Evolutionary conservation across 2,329 filamentous ascomycete species (phyloP), one percentile per base, ranked within the genome.

Genomic region (Scedosporium minutisporum): DNA sequence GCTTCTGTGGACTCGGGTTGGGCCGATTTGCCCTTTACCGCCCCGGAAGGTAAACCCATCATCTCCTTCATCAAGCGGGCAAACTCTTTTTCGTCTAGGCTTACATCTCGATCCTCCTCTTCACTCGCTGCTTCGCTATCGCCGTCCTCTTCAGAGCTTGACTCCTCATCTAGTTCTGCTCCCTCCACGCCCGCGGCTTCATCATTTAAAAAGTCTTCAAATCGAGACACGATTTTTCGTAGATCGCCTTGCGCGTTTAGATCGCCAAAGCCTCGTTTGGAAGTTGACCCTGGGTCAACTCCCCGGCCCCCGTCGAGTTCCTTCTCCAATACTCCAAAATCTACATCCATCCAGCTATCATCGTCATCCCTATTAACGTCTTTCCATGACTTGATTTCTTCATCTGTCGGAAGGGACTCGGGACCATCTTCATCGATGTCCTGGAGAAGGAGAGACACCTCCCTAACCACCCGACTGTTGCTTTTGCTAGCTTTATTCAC

Each of bases 291-390:
- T 6, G 70, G 71, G 46, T 75, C 75, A 60, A 44, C 57, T n/a
- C 67, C 65, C 29, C 67, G 67, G 57, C 76, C 78, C 0, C 82
- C 81, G 33, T 82, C 79, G 1, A 99, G 77, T 71, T 97, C 92
- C 29, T 82, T 81, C 69, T 97, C 93, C 63, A 99, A 91, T 65
- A 97, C 92, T 18, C 88, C 83, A 67, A 91, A 97, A 70, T 93
- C 87, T 63, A 99, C 96, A 68, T 97, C 87, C 66, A 99, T 80
- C 95, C 95, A 99, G 23, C 84, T 82, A 68, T 97, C 95, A 68
- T 92, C 86, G 65, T 97, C 93, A 59, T 93, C 84, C n/a, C 77
- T 80, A 33, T 78, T 75, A 2, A 71, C 70, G 33, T 80, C 74
- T 42, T 81, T 78, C 93, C 95, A 97, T 1, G 71, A 68, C 27